These are phyloP conservation scores for Wickerhamiella domercqiae DNA, from an alignment of 805 yeast genomes.

Conservation along the genomic window DNA sequence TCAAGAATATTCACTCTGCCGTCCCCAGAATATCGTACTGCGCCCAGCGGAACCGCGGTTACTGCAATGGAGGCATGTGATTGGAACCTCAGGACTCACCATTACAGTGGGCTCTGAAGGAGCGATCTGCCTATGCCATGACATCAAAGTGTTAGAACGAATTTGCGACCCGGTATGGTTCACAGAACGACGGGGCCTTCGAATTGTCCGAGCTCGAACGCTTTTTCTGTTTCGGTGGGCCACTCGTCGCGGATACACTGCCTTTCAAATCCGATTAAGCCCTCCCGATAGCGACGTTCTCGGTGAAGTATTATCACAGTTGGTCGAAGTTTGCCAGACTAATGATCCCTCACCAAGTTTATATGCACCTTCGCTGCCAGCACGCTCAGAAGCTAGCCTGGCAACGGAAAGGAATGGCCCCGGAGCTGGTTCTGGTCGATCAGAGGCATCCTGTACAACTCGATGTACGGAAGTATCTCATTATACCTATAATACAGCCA, in stretches of 20 bases:
- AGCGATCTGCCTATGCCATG: background rate
- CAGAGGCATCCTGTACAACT: too few species aligned
- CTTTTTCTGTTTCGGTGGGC: slow-evolving; percentile 7
- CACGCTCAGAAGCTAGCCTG: too few species aligned
- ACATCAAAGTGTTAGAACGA: slow-evolving; percentile 3
- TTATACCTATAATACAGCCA: too few species aligned
- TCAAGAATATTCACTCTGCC: slow-evolving; percentile 9
- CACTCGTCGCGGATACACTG: slow-evolving; percentile 6
- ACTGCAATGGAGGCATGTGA: slow-evolving; percentile 10
- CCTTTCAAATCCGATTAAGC: slow-evolving; percentile 4
- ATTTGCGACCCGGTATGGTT: background rate
- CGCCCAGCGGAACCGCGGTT: slow-evolving; percentile 2
- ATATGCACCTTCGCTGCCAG: too few species aligned
- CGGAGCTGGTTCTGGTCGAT: too few species aligned
- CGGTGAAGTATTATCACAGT: too few species aligned
- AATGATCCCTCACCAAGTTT: background rate
- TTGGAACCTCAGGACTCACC: slow-evolving; percentile 2
- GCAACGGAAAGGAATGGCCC: too few species aligned
- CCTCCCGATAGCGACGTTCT: too few species aligned
- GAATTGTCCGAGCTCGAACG: background rate
- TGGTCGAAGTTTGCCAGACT: too few species aligned
- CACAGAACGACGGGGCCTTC: background rate
- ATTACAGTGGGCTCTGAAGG: too few species aligned
- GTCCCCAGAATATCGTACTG: slow-evolving; percentile 5
- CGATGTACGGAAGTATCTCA: too few species aligned